Conservation (phyloP, 768 basidiomycete species). For the Boletus subcaerulescens region DNA sequence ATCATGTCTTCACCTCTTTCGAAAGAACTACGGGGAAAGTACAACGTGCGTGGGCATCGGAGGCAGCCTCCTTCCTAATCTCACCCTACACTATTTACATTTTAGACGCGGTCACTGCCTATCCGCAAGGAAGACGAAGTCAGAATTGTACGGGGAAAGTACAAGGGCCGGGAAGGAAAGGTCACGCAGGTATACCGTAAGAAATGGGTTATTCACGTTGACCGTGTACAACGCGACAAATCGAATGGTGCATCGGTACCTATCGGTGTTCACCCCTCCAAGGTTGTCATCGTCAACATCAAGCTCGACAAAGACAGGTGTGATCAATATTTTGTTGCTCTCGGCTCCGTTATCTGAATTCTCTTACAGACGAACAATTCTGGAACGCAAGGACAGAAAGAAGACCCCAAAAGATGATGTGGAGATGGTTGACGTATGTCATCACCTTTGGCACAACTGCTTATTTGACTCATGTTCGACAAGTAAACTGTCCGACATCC, state of each 20-base stretch:
- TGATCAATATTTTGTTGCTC: background rate
- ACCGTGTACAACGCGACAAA: constrained; percentile 97
- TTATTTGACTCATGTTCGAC: constrained; percentile 11
- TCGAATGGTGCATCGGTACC: constrained; percentile 92
- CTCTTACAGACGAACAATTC: constrained; percentile 65
- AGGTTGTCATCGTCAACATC: constrained; percentile 89
- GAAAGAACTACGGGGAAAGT: constrained; percentile 90
- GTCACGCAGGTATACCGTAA: constrained; percentile 97
- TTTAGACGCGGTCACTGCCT: constrained; percentile 83
- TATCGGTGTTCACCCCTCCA: constrained; percentile 95
- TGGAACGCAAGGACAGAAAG: constrained; percentile 83
- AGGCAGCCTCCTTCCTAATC: background rate
- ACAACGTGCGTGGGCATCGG: constrained; percentile 63
- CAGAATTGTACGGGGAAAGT: constrained; percentile 92
- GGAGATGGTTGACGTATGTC: constrained; percentile 78
- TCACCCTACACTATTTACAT: background rate
- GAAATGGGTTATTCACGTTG: constrained; percentile 99
- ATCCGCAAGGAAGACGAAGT: constrained; percentile 99
- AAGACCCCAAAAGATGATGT: constrained; percentile 61
- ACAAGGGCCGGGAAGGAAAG: constrained; percentile 99
- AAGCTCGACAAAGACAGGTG: constrained; percentile 92
- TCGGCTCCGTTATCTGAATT: constrained; percentile 5
- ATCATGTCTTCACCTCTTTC: constrained; percentile 97
- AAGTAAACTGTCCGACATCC: constrained; percentile 21
- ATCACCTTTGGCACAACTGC: constrained; percentile 7